Base-by-base conservation (phyloP, 1,284 basidiomycete genomes). In the Sutorius eximius region DNA sequence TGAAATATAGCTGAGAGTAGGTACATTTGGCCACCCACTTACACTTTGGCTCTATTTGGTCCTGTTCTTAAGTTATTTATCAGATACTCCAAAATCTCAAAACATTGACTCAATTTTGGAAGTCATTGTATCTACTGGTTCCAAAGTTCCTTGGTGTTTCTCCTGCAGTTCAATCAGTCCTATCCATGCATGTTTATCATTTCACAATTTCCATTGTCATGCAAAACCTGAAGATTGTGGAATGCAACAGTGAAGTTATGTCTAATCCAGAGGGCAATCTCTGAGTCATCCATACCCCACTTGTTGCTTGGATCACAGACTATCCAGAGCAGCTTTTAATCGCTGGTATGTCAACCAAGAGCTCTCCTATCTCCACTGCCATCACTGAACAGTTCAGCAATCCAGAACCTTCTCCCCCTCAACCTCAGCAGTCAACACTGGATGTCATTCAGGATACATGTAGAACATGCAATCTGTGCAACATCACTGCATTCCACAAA, bases 401-500 rank as follows among this genome's bases (percentile, higher is more conserved):
- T 2, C 1, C 49, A 6, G 2, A 2, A 1, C 46, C 55, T 1
- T 27, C 3, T 45, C n/a, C 58, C 8, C 42, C 20, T 20, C 6
- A 2, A 24, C 3, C 0, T 16, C 13, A 1, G 0, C 4, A 46
- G 0, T 1, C 0, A 0, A 63, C 30, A 2, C 49, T 49, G 1
- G 32, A 47, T 1, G 49, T 50, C 2, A 57, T 52, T 16, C 2
- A 1, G 13, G 16, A 16, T 3, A 51, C 44, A 9, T 53, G 42
- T 52, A 3, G 1, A 1, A 1, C 7, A 0, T 52, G 45, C 1
- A 20, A 63, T 18, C 46, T 50, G 4, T 45, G 37, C 11, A 20
- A 63, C 2, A 63, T 61, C 0, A 1, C n/a, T 0, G 4, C 37
- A 0, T 61, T 57, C 2, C 46, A 61, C 20, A 61, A 40, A 40